Conservation (phyloP, 441 rosid species). For the Jatropha podagrica region DNA sequence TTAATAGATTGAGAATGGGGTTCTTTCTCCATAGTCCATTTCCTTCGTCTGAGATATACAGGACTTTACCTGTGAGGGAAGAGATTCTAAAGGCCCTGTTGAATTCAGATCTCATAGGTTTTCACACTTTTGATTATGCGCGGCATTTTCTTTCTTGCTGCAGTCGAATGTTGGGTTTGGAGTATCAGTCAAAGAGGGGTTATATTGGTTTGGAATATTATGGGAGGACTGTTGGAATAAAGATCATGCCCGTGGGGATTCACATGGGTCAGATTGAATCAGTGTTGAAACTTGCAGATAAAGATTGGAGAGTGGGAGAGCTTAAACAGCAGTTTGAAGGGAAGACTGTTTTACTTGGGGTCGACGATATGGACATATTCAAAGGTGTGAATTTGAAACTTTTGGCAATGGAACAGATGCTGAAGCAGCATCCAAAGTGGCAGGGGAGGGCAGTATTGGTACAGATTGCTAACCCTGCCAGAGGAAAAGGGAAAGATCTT, state of each 20-base stretch:
- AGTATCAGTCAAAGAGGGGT: slow-evolving; percentile 79
- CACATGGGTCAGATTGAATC: slow-evolving; percentile 82
- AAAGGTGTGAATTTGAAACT: slow-evolving; percentile 76
- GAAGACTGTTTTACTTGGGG: slow-evolving; percentile 67
- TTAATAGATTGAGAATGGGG: slow-evolving; percentile 74
- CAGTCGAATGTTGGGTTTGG: slow-evolving; percentile 73
- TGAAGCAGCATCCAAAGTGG: slow-evolving; percentile 76
- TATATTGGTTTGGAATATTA: slow-evolving; percentile 74
- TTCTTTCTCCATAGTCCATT: slow-evolving; percentile 77
- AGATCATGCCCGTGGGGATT: slow-evolving; percentile 82
- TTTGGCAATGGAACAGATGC: slow-evolving; percentile 75
- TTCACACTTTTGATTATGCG: slow-evolving; percentile 81
- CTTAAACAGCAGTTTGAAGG: slow-evolving; percentile 75
- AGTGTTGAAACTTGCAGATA: slow-evolving; percentile 61
- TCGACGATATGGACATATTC: slow-evolving; percentile 82
- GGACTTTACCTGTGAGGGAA: slow-evolving; percentile 78
- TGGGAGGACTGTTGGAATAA: slow-evolving; percentile 79
- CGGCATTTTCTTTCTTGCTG: slow-evolving; percentile 82
- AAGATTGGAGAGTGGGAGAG: slow-evolving; percentile 74
- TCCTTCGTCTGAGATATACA: slow-evolving; percentile 80
- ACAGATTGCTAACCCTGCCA: slow-evolving; percentile 72
- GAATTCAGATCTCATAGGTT: slow-evolving; percentile 77
- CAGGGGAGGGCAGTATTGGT: slow-evolving; percentile 69
- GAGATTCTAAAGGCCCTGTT: slow-evolving; percentile 72
- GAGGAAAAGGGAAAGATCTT: slow-evolving; percentile 68